phyloP scores from a whole-genome alignment of 805 yeast genomes.

The Ogataea populi-albae region DNA sequence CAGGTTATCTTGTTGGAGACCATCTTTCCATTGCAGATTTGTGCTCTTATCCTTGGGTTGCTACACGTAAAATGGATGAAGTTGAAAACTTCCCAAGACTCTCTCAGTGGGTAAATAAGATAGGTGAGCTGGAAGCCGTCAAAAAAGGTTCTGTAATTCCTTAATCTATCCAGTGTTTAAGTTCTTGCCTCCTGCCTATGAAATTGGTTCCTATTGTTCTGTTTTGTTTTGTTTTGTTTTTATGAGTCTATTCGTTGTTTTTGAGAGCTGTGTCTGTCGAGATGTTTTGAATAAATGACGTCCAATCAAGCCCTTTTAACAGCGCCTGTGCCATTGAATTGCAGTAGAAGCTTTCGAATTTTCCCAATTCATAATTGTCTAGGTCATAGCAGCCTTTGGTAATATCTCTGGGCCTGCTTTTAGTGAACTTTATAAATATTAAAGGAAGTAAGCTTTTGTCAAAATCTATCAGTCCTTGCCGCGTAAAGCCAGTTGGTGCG shows the following conservation, averaged over 20 bases:
- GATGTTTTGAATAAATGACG: conserved; percentile 16
- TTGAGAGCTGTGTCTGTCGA: not conserved
- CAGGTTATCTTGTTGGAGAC: conserved; percentile 60
- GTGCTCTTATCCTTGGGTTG: conserved; percentile 47
- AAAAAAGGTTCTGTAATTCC: conserved; percentile 28
- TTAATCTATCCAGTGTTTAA: conserved; percentile 8
- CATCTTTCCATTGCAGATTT: conserved; percentile 60
- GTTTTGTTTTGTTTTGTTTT: not conserved
- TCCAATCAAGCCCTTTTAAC: conserved; percentile 37
- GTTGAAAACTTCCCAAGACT: conserved; percentile 39
- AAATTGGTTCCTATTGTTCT: no score
- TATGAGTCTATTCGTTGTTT: not conserved
- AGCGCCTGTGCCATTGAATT: conserved; percentile 37
- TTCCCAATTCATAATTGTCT: conserved; percentile 39
- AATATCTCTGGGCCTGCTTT: conserved; percentile 26
- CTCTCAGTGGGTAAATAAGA: conserved; percentile 38
- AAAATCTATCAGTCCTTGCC: conserved; percentile 44
- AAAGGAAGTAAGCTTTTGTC: conserved; percentile 46
- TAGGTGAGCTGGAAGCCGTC: conserved; percentile 35
- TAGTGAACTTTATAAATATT: conserved; percentile 40
- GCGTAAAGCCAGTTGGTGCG: conserved; percentile 45
- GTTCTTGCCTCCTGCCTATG: no score
- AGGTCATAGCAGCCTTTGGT: conserved; percentile 30
- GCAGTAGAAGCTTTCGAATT: conserved; percentile 34
- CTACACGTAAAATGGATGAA: conserved; percentile 28